Conservation (phyloP, 805 yeast genomes). For the Candida vaughaniae region DNA sequence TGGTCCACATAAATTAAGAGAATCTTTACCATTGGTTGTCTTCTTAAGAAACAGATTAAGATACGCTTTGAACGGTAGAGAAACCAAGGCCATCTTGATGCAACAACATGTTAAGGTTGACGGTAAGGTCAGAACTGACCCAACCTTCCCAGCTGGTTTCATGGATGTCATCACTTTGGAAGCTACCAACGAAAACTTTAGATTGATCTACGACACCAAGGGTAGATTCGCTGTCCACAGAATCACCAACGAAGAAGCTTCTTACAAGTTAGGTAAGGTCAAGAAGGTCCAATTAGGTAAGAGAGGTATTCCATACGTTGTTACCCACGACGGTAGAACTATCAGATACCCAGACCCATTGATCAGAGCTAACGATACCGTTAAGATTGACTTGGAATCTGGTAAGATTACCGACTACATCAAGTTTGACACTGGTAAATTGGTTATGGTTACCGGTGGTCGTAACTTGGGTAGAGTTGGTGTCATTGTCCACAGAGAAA, state of each 20-base stretch:
- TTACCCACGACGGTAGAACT: constrained; percentile 99
- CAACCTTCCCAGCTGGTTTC: constrained; percentile 99
- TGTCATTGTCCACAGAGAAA: constrained; percentile 43
- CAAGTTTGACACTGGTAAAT: constrained; percentile 40
- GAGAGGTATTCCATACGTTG: constrained; percentile 97
- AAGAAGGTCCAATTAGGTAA: constrained; percentile 98
- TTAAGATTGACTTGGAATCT: constrained; percentile 92
- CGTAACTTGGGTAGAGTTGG: constrained; percentile 44
- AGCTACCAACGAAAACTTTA: constrained; percentile 99
- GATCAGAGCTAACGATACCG: constrained; percentile 96
- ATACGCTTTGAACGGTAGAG: constrained; percentile 99
- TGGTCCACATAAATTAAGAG: constrained; percentile 99
- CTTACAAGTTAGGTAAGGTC: constrained; percentile 97
- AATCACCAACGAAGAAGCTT: constrained; percentile 97
- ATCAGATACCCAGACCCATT: constrained; percentile 99
- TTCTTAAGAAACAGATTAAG: constrained; percentile 98
- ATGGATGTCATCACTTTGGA: constrained; percentile 98
- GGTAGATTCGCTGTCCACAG: constrained; percentile 99
- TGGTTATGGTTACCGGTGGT: constrained; percentile 46
- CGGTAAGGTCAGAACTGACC: constrained; percentile 98
- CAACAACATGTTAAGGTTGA: constrained; percentile 98
- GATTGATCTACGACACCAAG: constrained; percentile 96
- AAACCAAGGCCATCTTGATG: constrained; percentile 97
- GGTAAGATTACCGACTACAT: constrained; percentile 75
- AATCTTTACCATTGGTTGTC: constrained; percentile 94